Evolutionary conservation across 2,329 filamentous ascomycete genomes (phyloP).

Genomic region (Calonectria leucothoes): DNA sequence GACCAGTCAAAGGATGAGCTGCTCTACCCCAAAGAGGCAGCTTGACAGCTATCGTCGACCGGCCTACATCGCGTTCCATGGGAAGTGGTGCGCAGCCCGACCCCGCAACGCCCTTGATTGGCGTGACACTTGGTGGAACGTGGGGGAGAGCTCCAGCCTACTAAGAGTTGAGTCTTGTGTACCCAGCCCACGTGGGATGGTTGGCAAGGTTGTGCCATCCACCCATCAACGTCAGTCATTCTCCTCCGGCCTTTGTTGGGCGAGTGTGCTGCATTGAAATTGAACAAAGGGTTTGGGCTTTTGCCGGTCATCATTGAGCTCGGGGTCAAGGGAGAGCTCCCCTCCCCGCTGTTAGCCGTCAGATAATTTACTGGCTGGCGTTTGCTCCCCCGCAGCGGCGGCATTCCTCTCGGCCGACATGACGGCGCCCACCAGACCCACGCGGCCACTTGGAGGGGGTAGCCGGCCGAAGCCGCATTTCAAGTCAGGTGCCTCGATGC

Average conservation of each 20-base stretch:
- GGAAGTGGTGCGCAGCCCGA: not conserved
- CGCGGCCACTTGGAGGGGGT: constrained; percentile 17
- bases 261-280: not conserved
- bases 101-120: constrained; percentile 23
- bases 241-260: not conserved
- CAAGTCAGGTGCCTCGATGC: constrained; percentile 38
- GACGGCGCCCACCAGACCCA: constrained; percentile 1
- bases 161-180: constrained; percentile 14
- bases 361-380: not conserved
- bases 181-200: constrained; percentile 18
- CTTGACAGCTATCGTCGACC: constrained; percentile 15
- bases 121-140: constrained; percentile 9
- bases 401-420: constrained; percentile 39
- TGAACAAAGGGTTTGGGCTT: not conserved
- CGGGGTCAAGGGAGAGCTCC: constrained; percentile 2
- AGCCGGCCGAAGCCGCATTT: constrained; percentile 28
- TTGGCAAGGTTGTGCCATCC: not conserved
- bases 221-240: not conserved
- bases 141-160: constrained; percentile 14
- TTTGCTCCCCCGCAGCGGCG: constrained; percentile 11
- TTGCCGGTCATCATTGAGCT: not conserved
- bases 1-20: constrained; percentile 3
- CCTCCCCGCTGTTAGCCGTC: constrained; percentile 15
- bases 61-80: not conserved
- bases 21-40: constrained; percentile 17